phyloP scores from a whole-genome alignment of 1,284 basidiomycete species.

The Marasmius oreades region DNA sequence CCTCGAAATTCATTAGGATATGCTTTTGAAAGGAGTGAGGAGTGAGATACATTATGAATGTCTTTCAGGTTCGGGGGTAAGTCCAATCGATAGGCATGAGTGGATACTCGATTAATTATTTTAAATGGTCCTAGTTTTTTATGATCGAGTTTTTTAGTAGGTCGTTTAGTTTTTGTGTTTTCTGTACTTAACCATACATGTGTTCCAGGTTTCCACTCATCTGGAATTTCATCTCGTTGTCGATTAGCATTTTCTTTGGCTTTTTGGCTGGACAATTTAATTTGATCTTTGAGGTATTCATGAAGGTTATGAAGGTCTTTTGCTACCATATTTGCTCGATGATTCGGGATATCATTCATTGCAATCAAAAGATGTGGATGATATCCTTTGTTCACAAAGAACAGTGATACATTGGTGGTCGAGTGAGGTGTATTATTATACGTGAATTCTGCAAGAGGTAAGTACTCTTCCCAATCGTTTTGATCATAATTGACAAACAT shows the following conservation, averaged over 20 bases:
- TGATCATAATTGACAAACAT: constrained; percentile 5
- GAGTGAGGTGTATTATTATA: background rate
- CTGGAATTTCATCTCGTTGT: background rate
- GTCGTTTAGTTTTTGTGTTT: constrained; percentile 8
- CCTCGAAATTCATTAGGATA: constrained; percentile 6
- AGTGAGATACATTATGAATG: constrained; percentile 17
- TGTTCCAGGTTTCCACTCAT: background rate
- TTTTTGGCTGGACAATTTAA: background rate
- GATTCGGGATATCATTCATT: background rate
- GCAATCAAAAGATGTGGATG: background rate
- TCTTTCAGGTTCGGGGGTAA: constrained; percentile 10
- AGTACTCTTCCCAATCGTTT: background rate
- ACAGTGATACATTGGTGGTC: background rate
- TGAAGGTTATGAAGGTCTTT: background rate
- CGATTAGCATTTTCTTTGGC: background rate
- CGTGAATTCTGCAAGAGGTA: background rate
- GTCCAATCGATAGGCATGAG: constrained; percentile 12
- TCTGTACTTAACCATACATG: constrained; percentile 6
- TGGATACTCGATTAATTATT: constrained; percentile 16
- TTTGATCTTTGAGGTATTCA: background rate
- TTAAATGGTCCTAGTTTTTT: constrained; percentile 17
- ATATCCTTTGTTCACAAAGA: constrained; percentile 1
- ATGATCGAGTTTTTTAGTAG: constrained; percentile 14
- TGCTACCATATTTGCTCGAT: background rate
- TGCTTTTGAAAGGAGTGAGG: constrained; percentile 13